Evolutionary conservation across 2,329 filamentous ascomycete genomes (phyloP).

Genomic region (Metarhizium anisopliae): DNA sequence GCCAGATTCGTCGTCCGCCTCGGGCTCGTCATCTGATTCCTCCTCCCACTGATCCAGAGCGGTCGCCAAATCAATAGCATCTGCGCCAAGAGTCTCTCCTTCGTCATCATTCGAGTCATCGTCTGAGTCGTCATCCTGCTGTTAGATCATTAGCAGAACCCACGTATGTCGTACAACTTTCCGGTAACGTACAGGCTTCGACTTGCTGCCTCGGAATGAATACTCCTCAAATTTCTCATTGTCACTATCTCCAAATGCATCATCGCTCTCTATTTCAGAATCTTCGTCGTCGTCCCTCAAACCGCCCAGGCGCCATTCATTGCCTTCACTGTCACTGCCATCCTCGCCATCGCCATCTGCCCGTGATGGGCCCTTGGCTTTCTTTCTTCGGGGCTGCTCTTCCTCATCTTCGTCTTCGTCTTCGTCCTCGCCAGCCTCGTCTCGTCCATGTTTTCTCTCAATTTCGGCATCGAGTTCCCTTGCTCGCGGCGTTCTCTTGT

Average conservation of each 20-base stretch:
- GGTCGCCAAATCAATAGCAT: conserved; percentile 50
- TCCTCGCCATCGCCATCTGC: conserved; percentile 55
- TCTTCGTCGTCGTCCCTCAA: conserved; percentile 49
- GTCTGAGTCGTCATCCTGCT: conserved; percentile 23
- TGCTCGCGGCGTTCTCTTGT: conserved; percentile 39
- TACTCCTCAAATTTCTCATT: conserved; percentile 77
- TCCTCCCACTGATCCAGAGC: conserved; percentile 47
- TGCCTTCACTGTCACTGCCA: conserved; percentile 77
- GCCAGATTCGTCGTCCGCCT: conserved; percentile 33
- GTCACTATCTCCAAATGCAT: conserved; percentile 83
- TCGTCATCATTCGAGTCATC: conserved; percentile 53
- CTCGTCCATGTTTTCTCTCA: conserved; percentile 34
- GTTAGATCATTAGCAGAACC: neutral
- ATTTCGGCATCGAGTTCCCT: conserved; percentile 42
- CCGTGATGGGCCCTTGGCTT: conserved; percentile 32
- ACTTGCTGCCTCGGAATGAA: conserved; percentile 40
- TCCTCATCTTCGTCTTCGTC: conserved; percentile 35
- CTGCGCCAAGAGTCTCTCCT: conserved; percentile 47
- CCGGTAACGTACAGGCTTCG: conserved; percentile 18
- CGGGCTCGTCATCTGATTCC: conserved; percentile 38
- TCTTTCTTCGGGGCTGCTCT: conserved; percentile 35
- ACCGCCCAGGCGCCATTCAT: conserved; percentile 71
- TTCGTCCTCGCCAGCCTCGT: conserved; percentile 36
- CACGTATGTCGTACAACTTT: neutral
- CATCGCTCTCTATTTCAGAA: conserved; percentile 58